Evolutionary conservation across 352 stramenopile genomes (phyloP).

Genomic region (Phytopythium montanum): DNA sequence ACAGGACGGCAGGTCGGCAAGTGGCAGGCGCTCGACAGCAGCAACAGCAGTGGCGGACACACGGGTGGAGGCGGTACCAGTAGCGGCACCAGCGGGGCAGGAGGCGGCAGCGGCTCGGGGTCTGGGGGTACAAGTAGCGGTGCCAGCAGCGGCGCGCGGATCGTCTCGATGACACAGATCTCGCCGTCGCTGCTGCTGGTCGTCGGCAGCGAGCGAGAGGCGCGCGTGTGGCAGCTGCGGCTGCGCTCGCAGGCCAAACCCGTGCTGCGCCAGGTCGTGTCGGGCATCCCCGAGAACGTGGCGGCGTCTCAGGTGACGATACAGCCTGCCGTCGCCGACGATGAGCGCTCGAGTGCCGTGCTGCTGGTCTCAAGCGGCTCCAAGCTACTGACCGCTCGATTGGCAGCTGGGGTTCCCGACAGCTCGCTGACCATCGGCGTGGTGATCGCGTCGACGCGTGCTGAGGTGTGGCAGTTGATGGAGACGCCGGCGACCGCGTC

Average conservation of each 20-base stretch:
- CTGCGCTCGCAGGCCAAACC: slow-evolving; percentile 23
- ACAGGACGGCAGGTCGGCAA: slow-evolving; percentile 38
- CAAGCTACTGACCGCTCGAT: slow-evolving; percentile 38
- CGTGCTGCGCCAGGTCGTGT: slow-evolving; percentile 41
- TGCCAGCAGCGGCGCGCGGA: slow-evolving; percentile 9
- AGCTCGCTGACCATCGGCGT: slow-evolving; percentile 12
- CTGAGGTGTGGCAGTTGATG: slow-evolving; percentile 50
- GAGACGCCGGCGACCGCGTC: slow-evolving; percentile 33
- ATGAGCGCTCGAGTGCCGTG: slow-evolving; percentile 23
- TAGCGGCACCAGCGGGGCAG: neutral
- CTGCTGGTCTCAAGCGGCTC: slow-evolving; percentile 39
- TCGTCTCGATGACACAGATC: slow-evolving; percentile 56
- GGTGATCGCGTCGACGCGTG: slow-evolving; percentile 14
- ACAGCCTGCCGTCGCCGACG: slow-evolving; percentile 25
- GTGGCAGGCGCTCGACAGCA: slow-evolving; percentile 57
- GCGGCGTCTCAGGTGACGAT: slow-evolving; percentile 44
- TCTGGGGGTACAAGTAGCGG: neutral
- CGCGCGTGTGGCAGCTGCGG: slow-evolving; percentile 59
- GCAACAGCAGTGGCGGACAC: neutral
- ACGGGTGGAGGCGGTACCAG: neutral
- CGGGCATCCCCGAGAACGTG: slow-evolving; percentile 51
- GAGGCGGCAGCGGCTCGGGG: neutral
- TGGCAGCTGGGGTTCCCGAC: slow-evolving; percentile 25
- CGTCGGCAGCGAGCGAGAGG: slow-evolving; percentile 60
- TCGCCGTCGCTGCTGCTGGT: slow-evolving; percentile 54